Evolutionary conservation across 306 rosid genomes (phyloP).

Genomic region (Purshia tridentata): DNA sequence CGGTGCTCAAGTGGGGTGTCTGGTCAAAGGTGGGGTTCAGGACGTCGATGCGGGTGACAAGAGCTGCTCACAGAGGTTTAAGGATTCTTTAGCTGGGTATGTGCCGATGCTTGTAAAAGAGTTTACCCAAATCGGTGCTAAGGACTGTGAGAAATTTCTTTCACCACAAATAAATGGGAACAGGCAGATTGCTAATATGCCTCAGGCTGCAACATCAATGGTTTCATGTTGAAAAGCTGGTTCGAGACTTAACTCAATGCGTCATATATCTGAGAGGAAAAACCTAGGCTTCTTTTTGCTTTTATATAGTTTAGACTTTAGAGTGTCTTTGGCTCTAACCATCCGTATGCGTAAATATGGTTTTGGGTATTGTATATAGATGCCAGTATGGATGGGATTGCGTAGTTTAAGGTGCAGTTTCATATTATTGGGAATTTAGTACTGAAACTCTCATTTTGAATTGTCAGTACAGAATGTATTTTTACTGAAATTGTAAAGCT

Average conservation of each 20-base stretch:
- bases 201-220: slow-evolving; percentile 33
- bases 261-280: slow-evolving; percentile 18
- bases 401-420: not conserved
- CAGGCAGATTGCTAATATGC: slow-evolving; percentile 9
- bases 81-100: slow-evolving; percentile 33
- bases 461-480: no score
- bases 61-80: slow-evolving; percentile 65
- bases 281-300: slow-evolving; percentile 19
- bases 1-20: slow-evolving; percentile 89
- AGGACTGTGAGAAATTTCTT: slow-evolving; percentile 53
- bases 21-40: slow-evolving; percentile 77
- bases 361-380: slow-evolving; percentile 43
- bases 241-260: slow-evolving; percentile 34
- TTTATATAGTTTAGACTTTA: slow-evolving; percentile 4
- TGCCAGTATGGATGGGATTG: slow-evolving; percentile 28
- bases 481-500: slow-evolving; percentile 10
- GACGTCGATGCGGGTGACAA: slow-evolving; percentile 69
- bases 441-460: not conserved
- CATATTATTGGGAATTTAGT: not conserved
- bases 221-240: slow-evolving; percentile 22
- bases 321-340: slow-evolving; percentile 21
- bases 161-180: slow-evolving; percentile 30
- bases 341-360: slow-evolving; percentile 30
- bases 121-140: slow-evolving; percentile 52
- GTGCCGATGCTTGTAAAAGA: slow-evolving; percentile 44